These are phyloP conservation scores for Themeda triandra DNA, from an alignment of 176 grass and related monocot species.

Conservation along the genomic window DNA sequence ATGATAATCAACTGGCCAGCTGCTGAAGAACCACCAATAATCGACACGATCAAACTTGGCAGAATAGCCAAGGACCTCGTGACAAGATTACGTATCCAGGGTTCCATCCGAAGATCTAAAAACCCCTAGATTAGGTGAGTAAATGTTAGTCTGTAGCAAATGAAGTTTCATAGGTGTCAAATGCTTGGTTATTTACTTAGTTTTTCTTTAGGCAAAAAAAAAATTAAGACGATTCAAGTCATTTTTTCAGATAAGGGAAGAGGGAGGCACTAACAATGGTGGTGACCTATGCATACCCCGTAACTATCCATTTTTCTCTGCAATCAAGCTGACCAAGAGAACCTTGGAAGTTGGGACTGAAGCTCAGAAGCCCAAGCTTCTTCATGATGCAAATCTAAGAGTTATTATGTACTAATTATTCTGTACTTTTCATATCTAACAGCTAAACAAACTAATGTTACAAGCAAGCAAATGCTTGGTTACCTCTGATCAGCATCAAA, in stretches of 20 bases:
- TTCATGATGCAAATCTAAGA: not conserved
- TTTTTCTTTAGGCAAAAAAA: not conserved
- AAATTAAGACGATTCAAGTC: not conserved
- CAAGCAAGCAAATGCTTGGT: not conserved
- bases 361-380: not conserved
- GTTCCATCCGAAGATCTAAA: conserved; percentile 90
- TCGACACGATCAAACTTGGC: conserved; percentile 76
- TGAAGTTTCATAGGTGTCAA: not conserved
- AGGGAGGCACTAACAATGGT: not conserved
- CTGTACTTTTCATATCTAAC: not conserved
- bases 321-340: not conserved
- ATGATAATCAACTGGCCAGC: conserved; percentile 96
- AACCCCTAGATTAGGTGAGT: conserved; percentile 57
- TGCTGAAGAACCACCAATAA: conserved; percentile 92
- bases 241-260: not conserved
- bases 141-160: not conserved
- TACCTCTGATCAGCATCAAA: not conserved
- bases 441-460: not conserved
- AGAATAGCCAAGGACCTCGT: conserved; percentile 94
- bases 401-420: not conserved
- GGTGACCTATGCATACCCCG: not conserved
- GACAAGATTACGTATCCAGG: conserved; percentile 82
- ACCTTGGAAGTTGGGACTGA: not conserved
- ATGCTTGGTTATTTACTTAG: not conserved
- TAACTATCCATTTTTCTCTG: not conserved